These are phyloP conservation scores for Leishmania gerbilli DNA, from an alignment of 208 protist genomes.

Conservation along the genomic window DNA sequence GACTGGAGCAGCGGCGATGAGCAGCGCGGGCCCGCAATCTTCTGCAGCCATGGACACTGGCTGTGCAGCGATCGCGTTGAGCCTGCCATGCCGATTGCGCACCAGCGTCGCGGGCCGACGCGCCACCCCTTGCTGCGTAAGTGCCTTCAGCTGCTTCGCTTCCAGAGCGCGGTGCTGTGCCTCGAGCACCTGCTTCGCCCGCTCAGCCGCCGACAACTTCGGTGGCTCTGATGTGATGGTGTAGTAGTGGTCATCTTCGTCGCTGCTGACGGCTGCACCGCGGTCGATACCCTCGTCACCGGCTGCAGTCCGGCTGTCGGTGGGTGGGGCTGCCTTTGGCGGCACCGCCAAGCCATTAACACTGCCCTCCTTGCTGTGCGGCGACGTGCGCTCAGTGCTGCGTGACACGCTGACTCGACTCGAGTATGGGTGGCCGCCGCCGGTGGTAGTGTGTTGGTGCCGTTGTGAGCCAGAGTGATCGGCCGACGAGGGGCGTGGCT, in stretches of 20 bases:
- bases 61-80: constrained; percentile 34
- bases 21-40: not conserved
- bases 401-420: not conserved
- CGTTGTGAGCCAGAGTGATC: not conserved
- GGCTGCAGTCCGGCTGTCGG: not conserved
- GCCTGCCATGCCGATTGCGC: constrained; percentile 47
- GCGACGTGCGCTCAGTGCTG: constrained; percentile 10
- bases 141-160: constrained; percentile 27
- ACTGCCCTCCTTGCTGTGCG: not conserved
- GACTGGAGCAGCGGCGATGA: constrained; percentile 6
- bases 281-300: not conserved
- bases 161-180: constrained; percentile 42
- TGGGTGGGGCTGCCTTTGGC: not conserved
- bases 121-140: constrained; percentile 48
- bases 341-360: not conserved
- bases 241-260: not conserved
- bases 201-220: constrained; percentile 54
- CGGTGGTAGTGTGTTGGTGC: not conserved
- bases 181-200: constrained; percentile 42
- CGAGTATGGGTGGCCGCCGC: constrained; percentile 15
- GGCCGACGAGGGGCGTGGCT: not conserved
- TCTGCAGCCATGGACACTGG: not conserved
- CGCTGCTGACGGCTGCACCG: constrained; percentile 3
- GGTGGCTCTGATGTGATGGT: constrained; percentile 12
- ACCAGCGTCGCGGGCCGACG: constrained; percentile 61